A percentile compares a stretch with the other conserved stretches of the same genome.
phyloP scores from a whole-genome alignment of 2,329 filamentous ascomycete genomes.

The Sclerotinia minor region DNA sequence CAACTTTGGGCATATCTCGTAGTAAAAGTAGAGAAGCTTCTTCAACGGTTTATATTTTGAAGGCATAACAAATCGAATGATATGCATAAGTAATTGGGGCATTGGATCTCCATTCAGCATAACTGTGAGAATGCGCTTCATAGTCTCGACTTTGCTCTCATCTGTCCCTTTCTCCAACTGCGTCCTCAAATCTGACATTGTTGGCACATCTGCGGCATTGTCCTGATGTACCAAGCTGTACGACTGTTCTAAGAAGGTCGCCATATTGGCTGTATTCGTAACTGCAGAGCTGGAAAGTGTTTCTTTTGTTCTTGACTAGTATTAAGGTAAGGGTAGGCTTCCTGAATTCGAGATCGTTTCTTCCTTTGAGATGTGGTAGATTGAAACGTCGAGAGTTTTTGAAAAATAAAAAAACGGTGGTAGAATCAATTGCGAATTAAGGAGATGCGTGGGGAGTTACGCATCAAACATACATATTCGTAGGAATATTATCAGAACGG shows the following conservation, averaged over 20 bases:
- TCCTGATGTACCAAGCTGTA: conserved; percentile 98
- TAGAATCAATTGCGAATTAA: conserved; percentile 30
- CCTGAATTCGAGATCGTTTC: conserved; percentile 27
- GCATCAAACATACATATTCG: conserved; percentile 31
- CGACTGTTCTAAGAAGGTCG: conserved; percentile 88
- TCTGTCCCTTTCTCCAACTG: conserved; percentile 93
- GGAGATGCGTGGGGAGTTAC: conserved; percentile 31
- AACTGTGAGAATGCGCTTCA: conserved; percentile 93
- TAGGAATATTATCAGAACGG: conserved; percentile 23
- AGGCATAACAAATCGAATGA: conserved; percentile 99
- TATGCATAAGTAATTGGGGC: conserved; percentile 96
- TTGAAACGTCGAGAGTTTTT: conserved; percentile 26
- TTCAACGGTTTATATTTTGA: conserved; percentile 95
- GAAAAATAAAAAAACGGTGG: conserved; percentile 23
- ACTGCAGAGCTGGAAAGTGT: conserved; percentile 31
- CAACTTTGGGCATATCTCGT: conserved; percentile 96
- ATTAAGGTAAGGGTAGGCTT: conserved; percentile 28
- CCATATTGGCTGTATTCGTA: conserved; percentile 63
- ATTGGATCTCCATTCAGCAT: conserved; percentile 99
- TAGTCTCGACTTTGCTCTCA: conserved; percentile 89
- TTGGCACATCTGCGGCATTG: conserved; percentile 90
- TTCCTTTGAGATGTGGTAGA: conserved; percentile 25
- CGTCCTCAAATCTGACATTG: conserved; percentile 85
- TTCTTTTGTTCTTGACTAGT: conserved; percentile 30
- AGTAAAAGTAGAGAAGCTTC: conserved; percentile 99